Percentiles rank a stretch among this genome's conserved stretches.
phyloP scores from a whole-genome alignment of 2,329 filamentous ascomycete genomes.

The Exophiala bonariae region DNA sequence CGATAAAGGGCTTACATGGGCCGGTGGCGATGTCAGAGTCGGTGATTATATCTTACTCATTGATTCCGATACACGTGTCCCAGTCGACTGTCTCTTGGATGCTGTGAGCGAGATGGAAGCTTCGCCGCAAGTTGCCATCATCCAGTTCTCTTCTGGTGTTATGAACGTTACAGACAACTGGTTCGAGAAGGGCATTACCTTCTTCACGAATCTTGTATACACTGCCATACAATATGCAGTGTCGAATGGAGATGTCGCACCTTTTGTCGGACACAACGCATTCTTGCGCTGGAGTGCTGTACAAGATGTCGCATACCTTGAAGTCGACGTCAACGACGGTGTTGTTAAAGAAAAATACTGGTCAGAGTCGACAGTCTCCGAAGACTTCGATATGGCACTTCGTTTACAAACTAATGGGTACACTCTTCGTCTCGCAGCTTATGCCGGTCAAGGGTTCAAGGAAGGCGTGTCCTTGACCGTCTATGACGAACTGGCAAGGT shows the following conservation, averaged over 20 bases:
- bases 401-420: constrained; percentile 70
- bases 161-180: constrained; percentile 73
- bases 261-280: constrained; percentile 77
- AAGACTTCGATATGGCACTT: constrained; percentile 75
- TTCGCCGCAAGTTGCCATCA: constrained; percentile 68
- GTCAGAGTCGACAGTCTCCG: constrained; percentile 74
- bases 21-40: constrained; percentile 80
- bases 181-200: constrained; percentile 76
- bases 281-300: constrained; percentile 69
- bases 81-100: constrained; percentile 66
- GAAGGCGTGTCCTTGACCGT: constrained; percentile 82
- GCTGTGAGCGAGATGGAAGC: constrained; percentile 71
- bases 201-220: constrained; percentile 78
- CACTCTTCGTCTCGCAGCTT: constrained; percentile 67
- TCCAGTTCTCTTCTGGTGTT: constrained; percentile 72
- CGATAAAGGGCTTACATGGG: constrained; percentile 58
- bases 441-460: constrained; percentile 69
- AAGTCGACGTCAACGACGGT: constrained; percentile 45
- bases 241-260: constrained; percentile 69
- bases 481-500: constrained; percentile 79
- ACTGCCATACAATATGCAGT: constrained; percentile 70
- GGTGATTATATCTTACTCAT: constrained; percentile 75
- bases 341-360: constrained; percentile 65
- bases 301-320: constrained; percentile 57
- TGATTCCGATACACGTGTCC: constrained; percentile 69